Evolutionary conservation across 169 alveolate genomes (phyloP), one percentile per base, ranked within the genome.

Genomic region (Cryptosporidium ubiquitum): DNA sequence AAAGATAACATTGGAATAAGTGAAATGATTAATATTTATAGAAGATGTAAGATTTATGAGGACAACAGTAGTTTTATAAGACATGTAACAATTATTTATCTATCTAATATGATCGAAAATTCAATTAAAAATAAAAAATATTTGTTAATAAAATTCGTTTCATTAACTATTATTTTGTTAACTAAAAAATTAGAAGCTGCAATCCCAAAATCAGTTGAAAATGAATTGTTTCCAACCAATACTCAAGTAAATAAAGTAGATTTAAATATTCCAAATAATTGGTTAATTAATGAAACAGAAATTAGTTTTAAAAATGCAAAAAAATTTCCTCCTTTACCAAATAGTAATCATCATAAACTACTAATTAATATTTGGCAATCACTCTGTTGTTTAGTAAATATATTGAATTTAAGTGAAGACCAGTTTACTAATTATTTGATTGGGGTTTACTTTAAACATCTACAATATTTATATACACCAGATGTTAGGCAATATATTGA

Each of bases 341-440:
- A 89, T n/a, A 86, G 93, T 37, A 26, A 70, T 61, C 91, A 91
- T 37, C 92, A 91, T 70, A 91, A 86, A 52, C 52, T 71, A 18
- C 84, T 86, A n/a, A 49, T 91, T 26, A 85, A 91, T 40, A 84
- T 89, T 35, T 70, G 91, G 74, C 94, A 91, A 49, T 85, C 91
- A 18, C 44, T 91, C 40, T 91, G 94, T 31, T 79, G 91, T 39
- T 39, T 91, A 39, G 39, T 86, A 26, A 89, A 79, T 55, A 69
- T 71, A 52, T 68, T 85, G 68, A 84, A 84, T 31, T 37, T 37
- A 20, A 10, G 47, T 35, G 40, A 58, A 18, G 37, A 26, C 1
- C 35, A 40, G 40, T 79, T 58, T 35, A 64, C 10, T 10, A n/a
- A 14, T 57, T 79, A 58, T 44, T 40, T 79, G 26, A 6, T 79